Evolutionary conservation across 2,329 filamentous ascomycete species (phyloP).

Genomic region (Arthrobotrys conoides): DNA sequence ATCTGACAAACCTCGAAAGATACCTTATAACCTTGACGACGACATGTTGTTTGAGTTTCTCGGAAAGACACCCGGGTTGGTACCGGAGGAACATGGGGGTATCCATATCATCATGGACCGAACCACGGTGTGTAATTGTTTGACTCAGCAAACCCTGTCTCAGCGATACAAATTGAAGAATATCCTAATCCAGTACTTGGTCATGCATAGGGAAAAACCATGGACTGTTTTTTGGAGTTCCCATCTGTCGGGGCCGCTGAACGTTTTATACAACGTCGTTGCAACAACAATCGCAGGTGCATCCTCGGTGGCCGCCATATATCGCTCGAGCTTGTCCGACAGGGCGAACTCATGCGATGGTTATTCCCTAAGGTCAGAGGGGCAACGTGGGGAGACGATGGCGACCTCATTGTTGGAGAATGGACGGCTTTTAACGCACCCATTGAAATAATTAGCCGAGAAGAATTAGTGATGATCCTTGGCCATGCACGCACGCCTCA

Average conservation of each 20-base stretch:
- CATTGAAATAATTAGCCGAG: slow-evolving; percentile 73
- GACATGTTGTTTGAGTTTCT: slow-evolving; percentile 72
- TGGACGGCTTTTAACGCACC: background rate
- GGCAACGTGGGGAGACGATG: slow-evolving; percentile 71
- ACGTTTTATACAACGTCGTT: slow-evolving; percentile 66
- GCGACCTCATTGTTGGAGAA: slow-evolving; percentile 65
- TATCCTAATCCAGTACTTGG: background rate
- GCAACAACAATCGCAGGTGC: slow-evolving; percentile 62
- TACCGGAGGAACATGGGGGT: slow-evolving; percentile 70
- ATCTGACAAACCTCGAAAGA: slow-evolving; percentile 30
- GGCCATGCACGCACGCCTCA: slow-evolving; percentile 76
- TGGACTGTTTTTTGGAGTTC: slow-evolving; percentile 76
- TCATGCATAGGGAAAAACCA: slow-evolving; percentile 73
- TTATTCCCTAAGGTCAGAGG: slow-evolving; percentile 75
- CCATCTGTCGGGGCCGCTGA: slow-evolving; percentile 71
- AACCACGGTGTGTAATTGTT: slow-evolving; percentile 61
- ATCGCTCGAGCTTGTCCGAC: slow-evolving; percentile 73
- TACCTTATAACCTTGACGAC: slow-evolving; percentile 57
- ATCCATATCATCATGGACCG: slow-evolving; percentile 77
- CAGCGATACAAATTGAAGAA: background rate
- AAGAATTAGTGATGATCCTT: slow-evolving; percentile 76
- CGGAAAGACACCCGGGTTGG: slow-evolving; percentile 73
- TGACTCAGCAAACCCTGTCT: background rate
- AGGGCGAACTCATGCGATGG: slow-evolving; percentile 74
- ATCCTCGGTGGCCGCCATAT: slow-evolving; percentile 74